Evolutionary conservation across 208 protist species (phyloP).

Genomic region (Acanthamoeba sp.): DNA sequence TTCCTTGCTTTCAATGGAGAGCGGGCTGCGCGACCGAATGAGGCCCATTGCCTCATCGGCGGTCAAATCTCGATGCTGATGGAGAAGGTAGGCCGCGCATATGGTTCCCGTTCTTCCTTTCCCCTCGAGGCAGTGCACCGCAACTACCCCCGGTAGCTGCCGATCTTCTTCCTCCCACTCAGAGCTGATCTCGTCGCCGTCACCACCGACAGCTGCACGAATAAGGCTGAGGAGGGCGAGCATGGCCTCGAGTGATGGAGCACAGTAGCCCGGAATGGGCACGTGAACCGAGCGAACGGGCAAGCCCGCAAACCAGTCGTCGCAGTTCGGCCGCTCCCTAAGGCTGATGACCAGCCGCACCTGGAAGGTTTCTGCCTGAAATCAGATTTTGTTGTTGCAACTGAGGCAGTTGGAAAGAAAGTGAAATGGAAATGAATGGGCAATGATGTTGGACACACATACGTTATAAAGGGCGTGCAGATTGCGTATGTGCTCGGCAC

Average conservation of each 20-base stretch:
- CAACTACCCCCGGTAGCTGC: too few species aligned
- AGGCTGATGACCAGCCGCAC: background rate
- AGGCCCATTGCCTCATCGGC: background rate
- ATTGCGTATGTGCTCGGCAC: slow-evolving; percentile 31
- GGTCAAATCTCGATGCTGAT: background rate
- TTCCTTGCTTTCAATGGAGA: slow-evolving; percentile 19
- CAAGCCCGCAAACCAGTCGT: slow-evolving; percentile 18
- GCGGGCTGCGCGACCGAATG: background rate
- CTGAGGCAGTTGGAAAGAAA: background rate
- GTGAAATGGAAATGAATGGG: background rate
- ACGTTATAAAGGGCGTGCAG: background rate
- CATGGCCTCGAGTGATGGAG: background rate
- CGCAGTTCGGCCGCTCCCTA: background rate
- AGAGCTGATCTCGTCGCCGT: too few species aligned
- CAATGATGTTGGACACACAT: background rate
- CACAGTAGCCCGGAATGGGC: slow-evolving; percentile 1
- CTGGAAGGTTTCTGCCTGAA: background rate
- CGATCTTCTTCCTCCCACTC: too few species aligned
- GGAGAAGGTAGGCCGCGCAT: slow-evolving; percentile 11
- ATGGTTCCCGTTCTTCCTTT: slow-evolving; percentile 49
- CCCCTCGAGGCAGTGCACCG: slow-evolving; percentile 39
- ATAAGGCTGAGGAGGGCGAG: background rate
- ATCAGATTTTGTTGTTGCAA: background rate
- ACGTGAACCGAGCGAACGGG: background rate
- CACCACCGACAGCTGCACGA: too few species aligned